Evolutionary conservation across 1,284 basidiomycete genomes (phyloP).

Genomic region (Moniliella sp.): DNA sequence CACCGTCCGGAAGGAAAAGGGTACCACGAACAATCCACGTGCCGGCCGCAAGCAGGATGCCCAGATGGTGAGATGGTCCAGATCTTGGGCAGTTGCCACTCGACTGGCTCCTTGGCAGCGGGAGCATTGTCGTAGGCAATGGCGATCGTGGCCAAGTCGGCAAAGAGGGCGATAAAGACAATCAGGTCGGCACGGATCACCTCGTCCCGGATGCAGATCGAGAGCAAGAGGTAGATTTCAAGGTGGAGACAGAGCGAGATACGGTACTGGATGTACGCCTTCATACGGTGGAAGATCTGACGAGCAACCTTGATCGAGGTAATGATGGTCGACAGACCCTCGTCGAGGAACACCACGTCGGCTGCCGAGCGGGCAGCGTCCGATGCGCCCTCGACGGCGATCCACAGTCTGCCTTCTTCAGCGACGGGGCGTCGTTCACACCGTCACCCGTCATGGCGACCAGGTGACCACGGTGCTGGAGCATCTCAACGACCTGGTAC

Average conservation of each 20-base stretch:
- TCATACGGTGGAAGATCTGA: conserved; percentile 45
- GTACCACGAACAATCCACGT: conserved; percentile 43
- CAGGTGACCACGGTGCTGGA: conserved; percentile 41
- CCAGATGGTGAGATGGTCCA: conserved; percentile 41
- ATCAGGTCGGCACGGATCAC: conserved; percentile 42
- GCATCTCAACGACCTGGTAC: conserved; percentile 41
- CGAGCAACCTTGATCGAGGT: conserved; percentile 43
- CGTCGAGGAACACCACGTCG: conserved; percentile 41
- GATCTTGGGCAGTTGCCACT: conserved; percentile 44
- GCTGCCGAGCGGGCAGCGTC: conserved; percentile 39
- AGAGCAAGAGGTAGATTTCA: conserved; percentile 41
- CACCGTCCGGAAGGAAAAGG: conserved; percentile 37
- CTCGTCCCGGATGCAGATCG: conserved; percentile 41
- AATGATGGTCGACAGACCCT: conserved; percentile 39
- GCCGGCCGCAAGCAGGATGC: conserved; percentile 38
- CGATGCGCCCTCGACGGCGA: conserved; percentile 40
- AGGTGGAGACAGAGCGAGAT: conserved; percentile 40
- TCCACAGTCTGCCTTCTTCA: conserved; percentile 40
- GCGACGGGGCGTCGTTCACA: conserved; percentile 37
- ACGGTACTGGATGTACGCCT: conserved; percentile 38
- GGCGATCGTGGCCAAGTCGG: conserved; percentile 40
- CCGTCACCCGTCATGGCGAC: conserved; percentile 40
- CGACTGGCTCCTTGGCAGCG: conserved; percentile 39
- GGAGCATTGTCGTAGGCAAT: conserved; percentile 42
- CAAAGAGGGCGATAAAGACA: conserved; percentile 44